Evolutionary conservation across 73 alveolate species (phyloP).

Genomic region (Paramecium biaurelia): DNA sequence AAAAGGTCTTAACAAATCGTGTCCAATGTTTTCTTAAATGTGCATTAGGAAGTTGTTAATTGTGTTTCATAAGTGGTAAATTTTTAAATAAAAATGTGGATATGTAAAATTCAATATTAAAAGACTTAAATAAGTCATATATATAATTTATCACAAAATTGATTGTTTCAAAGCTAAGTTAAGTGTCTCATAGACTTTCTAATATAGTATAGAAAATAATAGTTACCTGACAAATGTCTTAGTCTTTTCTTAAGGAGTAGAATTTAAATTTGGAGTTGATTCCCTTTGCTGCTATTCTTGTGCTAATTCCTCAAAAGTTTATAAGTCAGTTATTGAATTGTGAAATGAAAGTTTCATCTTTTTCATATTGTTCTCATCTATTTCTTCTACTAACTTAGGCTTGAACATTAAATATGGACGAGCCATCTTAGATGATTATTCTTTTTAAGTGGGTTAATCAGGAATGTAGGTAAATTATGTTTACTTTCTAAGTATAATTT

Average conservation of each 20-base stretch:
- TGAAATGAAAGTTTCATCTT: constrained; percentile 18
- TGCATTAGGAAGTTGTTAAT: constrained; percentile 88
- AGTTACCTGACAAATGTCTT: background rate
- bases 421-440: background rate
- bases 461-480: background rate
- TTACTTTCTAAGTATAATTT: background rate
- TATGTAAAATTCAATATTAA: background rate
- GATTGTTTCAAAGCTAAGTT: background rate
- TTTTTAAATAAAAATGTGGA: background rate
- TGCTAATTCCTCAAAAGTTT: background rate
- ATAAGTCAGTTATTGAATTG: constrained; percentile 7
- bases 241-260: background rate
- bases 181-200: constrained; percentile 8
- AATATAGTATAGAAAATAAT: background rate
- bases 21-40: constrained; percentile 93
- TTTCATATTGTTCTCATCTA: constrained; percentile 3
- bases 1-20: constrained; percentile 91
- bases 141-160: background rate
- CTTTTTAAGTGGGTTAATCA: background rate
- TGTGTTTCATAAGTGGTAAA: constrained; percentile 64
- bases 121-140: constrained; percentile 50
- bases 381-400: background rate
- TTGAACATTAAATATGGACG: background rate
- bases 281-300: background rate
- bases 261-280: background rate